These are phyloP conservation scores for Gleditsia sinensis DNA, from an alignment of 306 rosid genomes.

Conservation along the genomic window DNA sequence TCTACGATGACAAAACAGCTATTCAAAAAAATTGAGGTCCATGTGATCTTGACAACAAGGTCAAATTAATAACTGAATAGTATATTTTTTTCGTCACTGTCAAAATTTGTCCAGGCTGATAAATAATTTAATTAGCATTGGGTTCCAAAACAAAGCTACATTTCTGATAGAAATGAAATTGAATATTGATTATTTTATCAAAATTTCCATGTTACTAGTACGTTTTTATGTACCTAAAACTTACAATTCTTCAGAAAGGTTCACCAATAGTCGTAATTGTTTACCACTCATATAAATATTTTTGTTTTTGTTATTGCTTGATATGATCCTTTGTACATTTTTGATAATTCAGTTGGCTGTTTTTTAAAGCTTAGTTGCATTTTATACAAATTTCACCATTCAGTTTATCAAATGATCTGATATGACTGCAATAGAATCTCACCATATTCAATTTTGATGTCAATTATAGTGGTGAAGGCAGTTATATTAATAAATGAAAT, in stretches of 20 bases:
- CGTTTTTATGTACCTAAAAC: background rate
- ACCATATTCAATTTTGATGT: background rate
- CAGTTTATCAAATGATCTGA: background rate
- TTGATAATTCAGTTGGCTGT: background rate
- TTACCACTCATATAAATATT: background rate
- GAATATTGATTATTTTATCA: background rate
- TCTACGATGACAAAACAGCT: background rate
- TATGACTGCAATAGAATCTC: background rate
- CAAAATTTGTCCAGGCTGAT: background rate
- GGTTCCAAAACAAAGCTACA: background rate
- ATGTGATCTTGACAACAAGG: background rate
- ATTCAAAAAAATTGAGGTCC: background rate
- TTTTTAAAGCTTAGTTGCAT: background rate
- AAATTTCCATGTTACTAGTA: conserved; percentile 4
- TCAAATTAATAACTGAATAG: background rate
- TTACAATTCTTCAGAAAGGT: background rate
- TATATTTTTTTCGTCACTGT: background rate
- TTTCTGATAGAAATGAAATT: background rate
- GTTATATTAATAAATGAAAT: background rate
- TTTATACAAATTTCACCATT: background rate
- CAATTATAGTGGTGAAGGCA: background rate
- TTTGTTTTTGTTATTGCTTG: too few relatives aligned
- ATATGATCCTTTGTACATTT: background rate
- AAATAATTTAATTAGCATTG: background rate
- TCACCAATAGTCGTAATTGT: background rate